A percentile compares a stretch with the other conserved stretches of the same genome.
Conservation (phyloP, 140 eudicot species). For the Ambrosia hybrid region DNA sequence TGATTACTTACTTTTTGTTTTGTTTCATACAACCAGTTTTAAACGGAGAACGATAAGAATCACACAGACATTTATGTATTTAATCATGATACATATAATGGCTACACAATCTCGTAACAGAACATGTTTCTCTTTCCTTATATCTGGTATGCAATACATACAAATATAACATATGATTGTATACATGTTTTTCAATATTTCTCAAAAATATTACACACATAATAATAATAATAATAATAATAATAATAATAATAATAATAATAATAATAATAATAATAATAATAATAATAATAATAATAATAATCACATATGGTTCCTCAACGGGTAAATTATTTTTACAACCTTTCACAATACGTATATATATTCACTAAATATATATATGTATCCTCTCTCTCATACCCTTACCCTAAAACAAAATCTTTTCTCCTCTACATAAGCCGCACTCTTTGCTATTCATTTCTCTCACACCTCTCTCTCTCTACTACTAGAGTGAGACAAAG, state of each 20-base stretch:
- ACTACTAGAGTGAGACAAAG: conserved; percentile 34
- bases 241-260: too few relatives aligned
- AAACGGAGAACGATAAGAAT: not conserved
- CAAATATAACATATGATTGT: too few relatives aligned
- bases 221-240: too few relatives aligned
- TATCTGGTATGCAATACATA: too few relatives aligned
- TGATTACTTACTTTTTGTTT: not conserved
- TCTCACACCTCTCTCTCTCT: conserved; percentile 11
- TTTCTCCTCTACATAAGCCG: conserved; percentile 40
- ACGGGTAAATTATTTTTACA: not conserved
- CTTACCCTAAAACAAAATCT: conserved; percentile 41
- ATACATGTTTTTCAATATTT: too few relatives aligned
- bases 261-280: too few relatives aligned
- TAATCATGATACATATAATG: too few relatives aligned
- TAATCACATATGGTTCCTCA: too few relatives aligned
- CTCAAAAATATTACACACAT: too few relatives aligned
- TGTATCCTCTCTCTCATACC: conserved; percentile 14
- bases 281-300: too few relatives aligned
- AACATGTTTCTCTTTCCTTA: too few relatives aligned
- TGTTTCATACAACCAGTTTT: not conserved
- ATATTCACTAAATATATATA: not conserved
- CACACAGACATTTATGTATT: not conserved
- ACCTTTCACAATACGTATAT: not conserved
- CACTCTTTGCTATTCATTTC: conserved; percentile 36
- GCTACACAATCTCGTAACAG: too few relatives aligned